Evolutionary conservation across 2,329 filamentous ascomycete species (phyloP).

Genomic region (Sporothrix globosa): DNA sequence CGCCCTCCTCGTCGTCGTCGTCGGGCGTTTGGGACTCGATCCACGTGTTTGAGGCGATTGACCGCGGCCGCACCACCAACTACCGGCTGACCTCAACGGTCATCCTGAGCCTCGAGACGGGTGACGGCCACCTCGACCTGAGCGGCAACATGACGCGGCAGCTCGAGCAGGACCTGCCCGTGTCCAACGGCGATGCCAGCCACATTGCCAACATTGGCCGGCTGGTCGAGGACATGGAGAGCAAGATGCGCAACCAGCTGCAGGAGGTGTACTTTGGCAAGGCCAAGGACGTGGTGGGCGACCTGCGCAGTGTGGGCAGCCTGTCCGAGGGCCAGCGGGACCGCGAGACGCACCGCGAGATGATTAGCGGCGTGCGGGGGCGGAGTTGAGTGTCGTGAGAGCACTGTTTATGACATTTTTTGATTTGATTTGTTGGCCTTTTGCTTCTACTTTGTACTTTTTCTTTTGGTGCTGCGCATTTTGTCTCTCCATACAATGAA

Average conservation of each 20-base stretch:
- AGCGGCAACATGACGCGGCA: slow-evolving; percentile 98
- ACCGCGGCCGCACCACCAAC: slow-evolving; percentile 86
- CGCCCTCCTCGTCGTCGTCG: slow-evolving; percentile 47
- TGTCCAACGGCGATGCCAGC: slow-evolving; percentile 79
- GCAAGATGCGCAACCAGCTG: slow-evolving; percentile 97
- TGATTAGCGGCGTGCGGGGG: slow-evolving; percentile 69
- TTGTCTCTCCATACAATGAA: background rate
- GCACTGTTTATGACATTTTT: too few relatives aligned
- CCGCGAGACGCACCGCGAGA: slow-evolving; percentile 81
- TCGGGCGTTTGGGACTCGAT: slow-evolving; percentile 96
- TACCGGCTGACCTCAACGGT: slow-evolving; percentile 98
- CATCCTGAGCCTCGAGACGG: slow-evolving; percentile 80
- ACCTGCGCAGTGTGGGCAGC: slow-evolving; percentile 82
- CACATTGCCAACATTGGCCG: slow-evolving; percentile 95
- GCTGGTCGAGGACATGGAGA: slow-evolving; percentile 98
- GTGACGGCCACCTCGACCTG: slow-evolving; percentile 78
- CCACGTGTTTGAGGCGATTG: slow-evolving; percentile 96
- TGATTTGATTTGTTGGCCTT: background rate
- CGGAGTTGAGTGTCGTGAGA: slow-evolving; percentile 7
- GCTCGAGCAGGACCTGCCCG: slow-evolving; percentile 86
- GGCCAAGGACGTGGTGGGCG: slow-evolving; percentile 96
- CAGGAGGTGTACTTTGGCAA: slow-evolving; percentile 99
- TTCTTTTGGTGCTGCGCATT: background rate
- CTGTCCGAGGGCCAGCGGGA: slow-evolving; percentile 85
- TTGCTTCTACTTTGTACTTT: background rate